Evolutionary conservation across 495 filamentous ascomycete genomes (phyloP), one percentile per base, ranked within the genome.

Genomic region (Penicillium coprophilum): DNA sequence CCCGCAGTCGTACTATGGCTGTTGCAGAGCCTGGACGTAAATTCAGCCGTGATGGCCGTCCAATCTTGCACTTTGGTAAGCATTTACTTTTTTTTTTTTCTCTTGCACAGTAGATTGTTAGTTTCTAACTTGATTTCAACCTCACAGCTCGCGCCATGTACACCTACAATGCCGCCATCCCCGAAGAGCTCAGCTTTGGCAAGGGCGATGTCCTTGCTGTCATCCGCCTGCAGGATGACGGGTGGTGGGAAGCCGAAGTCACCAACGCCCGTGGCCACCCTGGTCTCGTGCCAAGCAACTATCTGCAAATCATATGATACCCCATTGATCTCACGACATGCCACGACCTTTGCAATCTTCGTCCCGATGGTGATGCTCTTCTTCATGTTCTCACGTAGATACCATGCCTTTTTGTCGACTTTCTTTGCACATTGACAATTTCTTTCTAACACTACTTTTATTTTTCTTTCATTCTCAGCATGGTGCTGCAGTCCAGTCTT

Each of bases 221-320:
- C n/a, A 74, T 96, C 32, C 80, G 91, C 58, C 84, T 92, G 56
- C 95, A 99, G 69, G 95, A 99, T 72, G 95, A 99, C 66, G 95
- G 95, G 11, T 99, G 95, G 95, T 99, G 95, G 95, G 94, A 97
- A 77, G 94, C 95, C 13, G 92, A 97, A 73, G 83, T 96, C 50
- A 89, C 91, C 48, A 89, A 89, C 0, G 85, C 83, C 62, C 86
- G 85, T 24, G 80, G 83, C 19, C 80, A 85, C 61, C 76, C 88
- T 11, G 95, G 95, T 23, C 77, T 99, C 65, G 95, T 97, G 50
- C 95, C 95, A 21, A 96, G 92, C 73, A 99, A 99, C 72, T 99
- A 99, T 66, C 74, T 99, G 67, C 91, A 96, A 75, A 75, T 76
- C 50, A 72, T 77, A 53, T 79, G 71, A 61, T 62, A 59, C 56